Evolutionary conservation across 495 filamentous ascomycete species (phyloP).

Genomic region (Xeromyces bisporus): DNA sequence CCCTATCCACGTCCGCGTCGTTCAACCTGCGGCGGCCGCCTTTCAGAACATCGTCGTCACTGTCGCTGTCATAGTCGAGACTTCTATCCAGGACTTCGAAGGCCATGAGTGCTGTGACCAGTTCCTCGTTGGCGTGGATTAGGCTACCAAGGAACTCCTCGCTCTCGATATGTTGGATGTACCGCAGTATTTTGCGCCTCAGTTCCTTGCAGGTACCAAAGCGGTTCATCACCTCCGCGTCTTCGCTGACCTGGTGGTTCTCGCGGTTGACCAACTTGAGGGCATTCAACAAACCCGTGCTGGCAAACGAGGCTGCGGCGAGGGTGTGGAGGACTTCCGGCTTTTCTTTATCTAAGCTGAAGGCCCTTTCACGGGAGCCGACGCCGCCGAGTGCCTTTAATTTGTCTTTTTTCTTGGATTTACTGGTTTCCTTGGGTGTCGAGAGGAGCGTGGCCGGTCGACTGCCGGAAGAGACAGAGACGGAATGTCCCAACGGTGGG

Average conservation of each 20-base stretch:
- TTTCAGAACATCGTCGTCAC: constrained; percentile 40
- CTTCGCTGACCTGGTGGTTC: constrained; percentile 70
- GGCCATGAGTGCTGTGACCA: constrained; percentile 83
- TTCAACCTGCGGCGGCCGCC: constrained; percentile 17
- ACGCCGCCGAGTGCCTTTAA: no score
- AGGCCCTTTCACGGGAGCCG: constrained; percentile 27
- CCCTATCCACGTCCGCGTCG: constrained; percentile 15
- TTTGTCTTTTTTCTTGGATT: constrained; percentile 22
- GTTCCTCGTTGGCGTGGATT: constrained; percentile 67
- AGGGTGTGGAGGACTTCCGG: constrained; percentile 66
- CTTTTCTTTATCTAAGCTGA: constrained; percentile 65
- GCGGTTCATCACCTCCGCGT: constrained; percentile 51
- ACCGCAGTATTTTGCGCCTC: constrained; percentile 68
- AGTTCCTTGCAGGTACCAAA: constrained; percentile 80
- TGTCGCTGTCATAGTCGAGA: constrained; percentile 92
- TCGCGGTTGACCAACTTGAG: constrained; percentile 87
- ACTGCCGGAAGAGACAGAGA: constrained; percentile 24
- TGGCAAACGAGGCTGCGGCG: constrained; percentile 70
- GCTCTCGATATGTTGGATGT: constrained; percentile 71
- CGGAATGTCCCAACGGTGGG: constrained; percentile 33
- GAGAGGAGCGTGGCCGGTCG: constrained; percentile 23
- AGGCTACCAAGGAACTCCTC: constrained; percentile 67
- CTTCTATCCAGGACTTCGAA: constrained; percentile 92
- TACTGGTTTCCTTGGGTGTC: constrained; percentile 20
- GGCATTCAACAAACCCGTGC: constrained; percentile 79